phyloP scores from a whole-genome alignment of 331 rosid genomes.

The Telfairia occidentalis region DNA sequence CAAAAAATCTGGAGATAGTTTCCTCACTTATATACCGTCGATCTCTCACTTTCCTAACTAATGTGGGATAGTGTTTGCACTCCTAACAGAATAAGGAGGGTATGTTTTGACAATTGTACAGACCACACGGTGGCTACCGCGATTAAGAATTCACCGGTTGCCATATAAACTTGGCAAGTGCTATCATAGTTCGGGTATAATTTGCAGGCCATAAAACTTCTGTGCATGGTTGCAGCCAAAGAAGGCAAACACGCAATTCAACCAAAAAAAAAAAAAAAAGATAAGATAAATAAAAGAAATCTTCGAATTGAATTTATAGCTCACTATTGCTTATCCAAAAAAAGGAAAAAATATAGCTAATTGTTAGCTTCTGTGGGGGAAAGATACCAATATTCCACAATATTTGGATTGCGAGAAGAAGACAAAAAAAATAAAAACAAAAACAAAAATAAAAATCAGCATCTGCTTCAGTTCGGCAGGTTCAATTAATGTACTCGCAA shows the following conservation, averaged over 20 bases:
- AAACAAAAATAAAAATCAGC: not conserved
- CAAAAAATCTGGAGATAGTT: no score
- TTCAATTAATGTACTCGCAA: not conserved
- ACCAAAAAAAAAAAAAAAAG: not conserved
- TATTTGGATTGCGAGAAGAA: not conserved
- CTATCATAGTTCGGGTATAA: not conserved
- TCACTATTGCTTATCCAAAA: not conserved
- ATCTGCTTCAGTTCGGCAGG: not conserved
- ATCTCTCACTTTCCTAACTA: no score
- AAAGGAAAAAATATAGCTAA: not conserved
- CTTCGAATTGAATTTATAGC: not conserved
- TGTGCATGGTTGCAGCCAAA: not conserved
- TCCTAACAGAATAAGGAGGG: not conserved
- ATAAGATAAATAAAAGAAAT: not conserved
- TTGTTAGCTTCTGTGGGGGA: not conserved
- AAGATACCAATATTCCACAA: not conserved
- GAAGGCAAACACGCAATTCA: not conserved
- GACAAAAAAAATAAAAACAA: not conserved
- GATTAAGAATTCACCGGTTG: not conserved
- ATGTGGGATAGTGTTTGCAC: no score
- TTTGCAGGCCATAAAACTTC: not conserved
- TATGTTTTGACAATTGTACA: not conserved
- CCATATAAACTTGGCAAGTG: not conserved
- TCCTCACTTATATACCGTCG: no score
- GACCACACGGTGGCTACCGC: not conserved